A percentile compares a stretch with the other conserved stretches of the same genome.
phyloP scores from a whole-genome alignment of 495 filamentous ascomycete species.

The Xylaria curta region DNA sequence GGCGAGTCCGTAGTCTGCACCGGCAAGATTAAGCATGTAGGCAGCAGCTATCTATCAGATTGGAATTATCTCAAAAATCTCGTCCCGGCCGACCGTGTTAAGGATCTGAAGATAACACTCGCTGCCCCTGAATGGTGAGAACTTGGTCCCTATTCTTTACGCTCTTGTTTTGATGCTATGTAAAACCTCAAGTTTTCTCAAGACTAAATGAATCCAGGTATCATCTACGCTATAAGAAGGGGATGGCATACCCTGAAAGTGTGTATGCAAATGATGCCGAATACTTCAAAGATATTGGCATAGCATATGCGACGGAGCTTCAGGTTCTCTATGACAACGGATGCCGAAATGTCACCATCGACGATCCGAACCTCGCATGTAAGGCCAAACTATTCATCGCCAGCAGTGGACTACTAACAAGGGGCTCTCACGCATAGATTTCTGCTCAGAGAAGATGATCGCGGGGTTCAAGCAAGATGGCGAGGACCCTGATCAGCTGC shows the following conservation, averaged over 20 bases:
- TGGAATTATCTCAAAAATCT: conserved; percentile 69
- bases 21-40: conserved; percentile 71
- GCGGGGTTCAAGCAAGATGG: conserved; percentile 64
- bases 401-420: neutral
- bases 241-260: conserved; percentile 65
- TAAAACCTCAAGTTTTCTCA: neutral
- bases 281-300: conserved; percentile 70
- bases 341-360: conserved; percentile 69
- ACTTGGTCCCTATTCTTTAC: neutral
- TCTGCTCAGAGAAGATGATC: conserved; percentile 73
- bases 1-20: conserved; percentile 71
- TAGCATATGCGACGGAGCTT: conserved; percentile 66
- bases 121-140: conserved; percentile 65
- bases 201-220: conserved; percentile 44
- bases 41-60: conserved; percentile 66
- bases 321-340: conserved; percentile 68
- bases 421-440: conserved; percentile 52
- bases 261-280: conserved; percentile 66
- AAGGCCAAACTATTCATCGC: conserved; percentile 36
- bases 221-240: conserved; percentile 67
- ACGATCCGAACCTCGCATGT: conserved; percentile 73
- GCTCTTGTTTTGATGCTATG: neutral
- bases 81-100: conserved; percentile 59
- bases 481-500: conserved; percentile 62
- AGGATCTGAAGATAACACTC: conserved; percentile 68